Base-by-base conservation (phyloP, 768 basidiomycete species). In the Collybia nuda region DNA sequence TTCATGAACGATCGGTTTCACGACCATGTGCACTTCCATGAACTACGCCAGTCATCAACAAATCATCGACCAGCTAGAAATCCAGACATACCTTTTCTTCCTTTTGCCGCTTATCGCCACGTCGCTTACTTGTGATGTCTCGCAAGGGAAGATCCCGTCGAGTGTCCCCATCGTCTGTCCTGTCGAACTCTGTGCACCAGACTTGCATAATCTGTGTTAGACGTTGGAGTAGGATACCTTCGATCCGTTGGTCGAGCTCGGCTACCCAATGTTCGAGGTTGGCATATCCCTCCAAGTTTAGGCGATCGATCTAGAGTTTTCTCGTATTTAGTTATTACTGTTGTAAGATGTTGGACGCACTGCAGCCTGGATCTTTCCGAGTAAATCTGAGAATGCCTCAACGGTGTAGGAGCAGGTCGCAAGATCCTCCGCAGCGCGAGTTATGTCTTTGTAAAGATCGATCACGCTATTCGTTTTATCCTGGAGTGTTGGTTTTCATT, bases 391-490 rank as follows among this genome's bases (percentile, higher is more conserved):
- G 68, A 99, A 97, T 0, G 89, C 86, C 52, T 94, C 90, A 1
- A 78, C 67, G 0, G 86, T 86, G 65, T 96, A 98, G 0, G 88
- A 74, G 63, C 97, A 98, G 2, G 90, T 89, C 5, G 82, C 74
- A 5, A 99, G 79, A 57, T 96, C 92, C 54, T 97, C 93, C 1
- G 98, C 85, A 0, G 86, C 83, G 1, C 88, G 82, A 8, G 82
- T 72, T 40, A 97, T 91, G 46, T 95, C 93, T 57, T 85, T 86
- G 67, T 93, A 92, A 47, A 94, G 73, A 57, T 96, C 95, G 55
- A 99, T 90, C 48, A 96, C 86, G 44, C 80, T 88, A 66, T 96
- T 96, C 39, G 94, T 91, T 69, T 98, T 97, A 73, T 99, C 97
- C 85, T 90, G 46, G 54, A 37, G 40, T 17, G 32, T 9, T 41